Base-by-base conservation (phyloP, 495 filamentous ascomycete species). In the Penicillium diatomitis region DNA sequence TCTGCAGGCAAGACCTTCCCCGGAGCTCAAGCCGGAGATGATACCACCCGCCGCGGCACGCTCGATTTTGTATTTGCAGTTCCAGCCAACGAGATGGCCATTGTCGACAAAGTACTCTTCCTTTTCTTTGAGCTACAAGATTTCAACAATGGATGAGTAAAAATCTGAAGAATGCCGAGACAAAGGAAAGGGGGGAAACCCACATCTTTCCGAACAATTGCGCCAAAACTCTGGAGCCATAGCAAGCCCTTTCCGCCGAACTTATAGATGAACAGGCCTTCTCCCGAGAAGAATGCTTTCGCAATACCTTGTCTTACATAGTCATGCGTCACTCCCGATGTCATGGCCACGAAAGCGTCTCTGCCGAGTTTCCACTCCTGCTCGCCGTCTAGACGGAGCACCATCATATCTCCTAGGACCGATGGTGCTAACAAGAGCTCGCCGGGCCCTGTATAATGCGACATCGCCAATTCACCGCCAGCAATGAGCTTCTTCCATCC, bases 51-150 rank as follows among this genome's bases (percentile, higher is more conserved):
- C 89, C 0, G 92, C 81, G 8, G 90, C 86, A 6, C 94, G 84
- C 67, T 95, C 88, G 40, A 97, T 80, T 6, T 57, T 58, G 59
- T 97, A 98, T 52, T 94, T 86, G 64, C 87, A 91, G 59, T 96
- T 96, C 92, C 92, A 98, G 4, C 92, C 94, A 1, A 98, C 90
- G 5, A 98, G 72, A 53, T 98, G 90, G 7, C 90, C 91, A 57
- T 98, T 98, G 58, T 98, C 90, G 44, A 98, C 82, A 48, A 89
- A 86, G 64, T 95, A 98, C 47, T 81, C 81, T 60, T 97, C 91
- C 3, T 81, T 81, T 5, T 85, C 80, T 32, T 67, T 72, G 27
- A 96, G 76, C 84, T 92, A 29, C 30, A 49, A 5, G 32, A 20
- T 41, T 12, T 36, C 27, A 6, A 2, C 34, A 31, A 20, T 20